Percentiles rank a stretch among this genome's conserved stretches.
Evolutionary conservation across 2,329 filamentous ascomycete species (phyloP).

Genomic region (Fusarium secorum): DNA sequence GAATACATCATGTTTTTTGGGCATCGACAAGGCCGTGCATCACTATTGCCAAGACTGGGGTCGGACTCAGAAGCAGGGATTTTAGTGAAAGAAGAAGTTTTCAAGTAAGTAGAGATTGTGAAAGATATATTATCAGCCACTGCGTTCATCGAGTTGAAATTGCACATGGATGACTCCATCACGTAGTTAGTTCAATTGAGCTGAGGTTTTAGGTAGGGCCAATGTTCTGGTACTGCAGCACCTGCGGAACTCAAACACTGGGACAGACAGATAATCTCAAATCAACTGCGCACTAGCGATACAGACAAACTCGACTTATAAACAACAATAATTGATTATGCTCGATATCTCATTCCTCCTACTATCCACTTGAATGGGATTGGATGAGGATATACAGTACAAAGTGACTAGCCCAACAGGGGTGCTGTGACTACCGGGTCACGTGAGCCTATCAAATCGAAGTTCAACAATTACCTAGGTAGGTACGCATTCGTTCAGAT

Average conservation of each 20-base stretch:
- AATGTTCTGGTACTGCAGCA: not conserved
- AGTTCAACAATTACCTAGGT: slow-evolving; percentile 38
- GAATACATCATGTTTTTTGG: slow-evolving; percentile 9
- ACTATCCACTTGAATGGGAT: slow-evolving; percentile 1
- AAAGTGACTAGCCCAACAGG: not conserved
- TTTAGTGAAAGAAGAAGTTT: not conserved
- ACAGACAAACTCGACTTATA: not conserved
- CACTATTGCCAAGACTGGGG: slow-evolving; percentile 10
- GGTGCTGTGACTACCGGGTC: slow-evolving; percentile 2
- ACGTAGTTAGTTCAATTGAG: not conserved
- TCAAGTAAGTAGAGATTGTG: not conserved
- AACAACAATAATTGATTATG: not conserved
- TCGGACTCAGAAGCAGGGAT: not conserved
- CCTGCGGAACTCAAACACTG: not conserved
- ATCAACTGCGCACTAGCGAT: not conserved
- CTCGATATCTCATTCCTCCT: slow-evolving; percentile 1
- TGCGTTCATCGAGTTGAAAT: not conserved
- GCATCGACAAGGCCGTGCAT: slow-evolving; percentile 25
- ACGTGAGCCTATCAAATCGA: slow-evolving; percentile 38
- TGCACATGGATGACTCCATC: not conserved
- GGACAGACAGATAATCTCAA: not conserved
- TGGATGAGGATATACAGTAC: not conserved
- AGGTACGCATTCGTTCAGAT: slow-evolving; percentile 28
- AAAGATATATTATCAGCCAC: not conserved
- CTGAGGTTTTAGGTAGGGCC: not conserved